A percentile compares a stretch with the other conserved stretches of the same genome.
Evolutionary conservation across 352 stramenopile genomes (phyloP).

Genomic region (Phytophthora macrochlamydospora): DNA sequence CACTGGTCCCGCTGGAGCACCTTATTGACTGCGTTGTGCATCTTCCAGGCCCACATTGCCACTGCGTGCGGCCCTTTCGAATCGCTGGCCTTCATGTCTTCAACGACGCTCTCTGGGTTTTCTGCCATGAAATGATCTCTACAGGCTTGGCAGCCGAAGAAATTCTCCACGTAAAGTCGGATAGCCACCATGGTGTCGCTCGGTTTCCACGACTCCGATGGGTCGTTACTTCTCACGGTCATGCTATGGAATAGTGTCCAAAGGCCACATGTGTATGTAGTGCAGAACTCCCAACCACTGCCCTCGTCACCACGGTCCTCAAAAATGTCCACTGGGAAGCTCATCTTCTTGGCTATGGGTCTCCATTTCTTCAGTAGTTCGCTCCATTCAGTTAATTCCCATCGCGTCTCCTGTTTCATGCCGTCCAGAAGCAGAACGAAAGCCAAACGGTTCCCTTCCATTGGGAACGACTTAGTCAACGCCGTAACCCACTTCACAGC

Average conservation of each 20-base stretch:
- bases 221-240: constrained; percentile 29
- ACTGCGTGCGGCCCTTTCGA: constrained; percentile 42
- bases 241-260: constrained; percentile 80
- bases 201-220: constrained; percentile 34
- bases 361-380: constrained; percentile 60
- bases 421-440: constrained; percentile 44
- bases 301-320: constrained; percentile 39
- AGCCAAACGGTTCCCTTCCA: constrained; percentile 58
- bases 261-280: constrained; percentile 77
- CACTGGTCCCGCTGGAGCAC: constrained; percentile 62
- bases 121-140: constrained; percentile 67
- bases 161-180: constrained; percentile 68
- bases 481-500: constrained; percentile 56
- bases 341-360: constrained; percentile 31
- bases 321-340: constrained; percentile 62
- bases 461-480: constrained; percentile 54
- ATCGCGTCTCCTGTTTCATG: constrained; percentile 41
- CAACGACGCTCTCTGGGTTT: constrained; percentile 57
- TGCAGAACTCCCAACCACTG: constrained; percentile 48
- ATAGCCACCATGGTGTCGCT: constrained; percentile 55
- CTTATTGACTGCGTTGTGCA: constrained; percentile 83
- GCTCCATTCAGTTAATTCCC: constrained; percentile 49
- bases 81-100: constrained; percentile 39
- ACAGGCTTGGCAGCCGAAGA: constrained; percentile 75
- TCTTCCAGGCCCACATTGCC: constrained; percentile 71